Evolutionary conservation across 345 rosid species (phyloP).

Genomic region (Populus ilicifolia): DNA sequence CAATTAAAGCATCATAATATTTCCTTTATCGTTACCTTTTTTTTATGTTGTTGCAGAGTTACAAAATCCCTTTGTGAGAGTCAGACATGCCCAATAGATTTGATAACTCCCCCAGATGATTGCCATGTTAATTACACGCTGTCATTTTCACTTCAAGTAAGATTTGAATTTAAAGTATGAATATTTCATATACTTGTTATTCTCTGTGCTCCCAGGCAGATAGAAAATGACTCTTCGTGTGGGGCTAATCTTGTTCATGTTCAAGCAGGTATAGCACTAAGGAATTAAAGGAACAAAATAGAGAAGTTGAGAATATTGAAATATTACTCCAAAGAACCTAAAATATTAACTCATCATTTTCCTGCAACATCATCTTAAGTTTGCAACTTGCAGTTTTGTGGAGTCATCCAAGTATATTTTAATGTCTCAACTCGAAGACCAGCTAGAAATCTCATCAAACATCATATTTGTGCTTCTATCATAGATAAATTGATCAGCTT

Average conservation of each 20-base stretch:
- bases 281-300: not conserved
- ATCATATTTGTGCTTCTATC: not conserved
- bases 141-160: conserved; percentile 88
- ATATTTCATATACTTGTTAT: conserved; percentile 2
- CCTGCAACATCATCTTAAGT: not conserved
- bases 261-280: not conserved
- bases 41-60: conserved; percentile 46
- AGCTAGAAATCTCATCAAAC: not conserved
- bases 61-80: conserved; percentile 70
- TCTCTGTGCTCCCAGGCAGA: not conserved
- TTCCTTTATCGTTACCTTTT: conserved; percentile 3
- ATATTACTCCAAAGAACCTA: not conserved
- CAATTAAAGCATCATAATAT: conserved; percentile 5
- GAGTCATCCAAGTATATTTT: not conserved
- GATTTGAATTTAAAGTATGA: conserved; percentile 18
- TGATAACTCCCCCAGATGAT: conserved; percentile 95
- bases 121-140: conserved; percentile 94
- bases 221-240: not conserved
- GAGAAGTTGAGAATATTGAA: not conserved
- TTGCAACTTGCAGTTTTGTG: not conserved
- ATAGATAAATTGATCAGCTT: not conserved
- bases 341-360: not conserved
- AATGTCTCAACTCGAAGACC: not conserved
- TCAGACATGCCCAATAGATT: conserved; percentile 78
- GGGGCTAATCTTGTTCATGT: not conserved